These are phyloP conservation scores for Hypholoma fasciculare DNA, from an alignment of 768 basidiomycete genomes.

Conservation along the genomic window DNA sequence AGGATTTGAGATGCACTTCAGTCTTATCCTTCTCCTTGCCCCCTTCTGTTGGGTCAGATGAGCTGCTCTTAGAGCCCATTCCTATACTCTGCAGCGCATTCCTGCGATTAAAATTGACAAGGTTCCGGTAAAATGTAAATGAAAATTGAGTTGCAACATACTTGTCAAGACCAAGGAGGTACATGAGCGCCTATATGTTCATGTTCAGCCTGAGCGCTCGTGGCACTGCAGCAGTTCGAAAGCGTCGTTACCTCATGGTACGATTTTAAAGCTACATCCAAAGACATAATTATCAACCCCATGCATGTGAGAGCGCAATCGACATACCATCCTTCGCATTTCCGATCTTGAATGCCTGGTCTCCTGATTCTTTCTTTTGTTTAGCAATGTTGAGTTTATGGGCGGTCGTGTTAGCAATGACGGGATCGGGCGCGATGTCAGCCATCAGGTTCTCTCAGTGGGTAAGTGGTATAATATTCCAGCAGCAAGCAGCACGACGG, in stretches of 20 bases:
- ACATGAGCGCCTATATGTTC: constrained; percentile 60
- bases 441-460: constrained; percentile 22
- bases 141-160: constrained; percentile 29
- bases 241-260: constrained; percentile 65
- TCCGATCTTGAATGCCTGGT: constrained; percentile 69
- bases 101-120: constrained; percentile 29
- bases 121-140: neutral
- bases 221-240: constrained; percentile 2
- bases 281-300: neutral
- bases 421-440: constrained; percentile 18
- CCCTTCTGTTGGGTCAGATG: constrained; percentile 29
- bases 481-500: constrained; percentile 1
- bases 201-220: neutral
- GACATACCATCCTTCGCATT: constrained; percentile 58
- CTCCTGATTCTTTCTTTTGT: constrained; percentile 65
- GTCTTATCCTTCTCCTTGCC: constrained; percentile 56
- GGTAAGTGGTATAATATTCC: neutral
- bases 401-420: constrained; percentile 25
- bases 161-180: constrained; percentile 78
- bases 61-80: constrained; percentile 26
- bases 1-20: constrained; percentile 46
- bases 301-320: neutral
- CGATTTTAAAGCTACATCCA: constrained; percentile 54
- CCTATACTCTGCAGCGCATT: constrained; percentile 58
- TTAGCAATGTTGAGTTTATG: constrained; percentile 61